Base-by-base conservation (phyloP, 2,329 filamentous ascomycete genomes). In the Trichoderma sp. region DNA sequence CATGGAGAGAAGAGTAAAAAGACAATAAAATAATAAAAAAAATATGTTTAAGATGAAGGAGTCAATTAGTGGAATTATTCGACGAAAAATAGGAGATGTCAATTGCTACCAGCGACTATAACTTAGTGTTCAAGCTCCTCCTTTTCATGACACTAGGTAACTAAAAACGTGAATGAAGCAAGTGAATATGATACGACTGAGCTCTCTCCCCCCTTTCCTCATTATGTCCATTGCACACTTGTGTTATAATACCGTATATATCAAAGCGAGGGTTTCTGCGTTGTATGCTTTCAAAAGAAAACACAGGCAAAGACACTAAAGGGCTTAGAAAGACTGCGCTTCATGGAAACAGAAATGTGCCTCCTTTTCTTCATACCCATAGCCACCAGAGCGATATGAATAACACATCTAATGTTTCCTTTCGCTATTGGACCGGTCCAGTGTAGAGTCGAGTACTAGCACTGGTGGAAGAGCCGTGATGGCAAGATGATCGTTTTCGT, bases 381-480 rank as follows among this genome's bases (percentile, higher is more conserved):
- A 57, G 18, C 21, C 6, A 7, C 47, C 6, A 32, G 39, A 43
- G 43, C 57, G 24, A 60, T 28, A 26, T 26, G 24, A 34, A n/a
- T 43, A 28, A 47, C 68, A 57, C 26, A 47, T 24, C 68, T 70
- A 70, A 61, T 57, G 68, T 32, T 64, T 28, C 14, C 39, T 24
- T 24, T 64, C 9, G 3, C 32, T 34, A n/a, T 18, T 18, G 24
- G 18, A 4, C 24, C 14, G 47, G 24, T 47, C 4, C 47, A 57
- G 26, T 1, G 66, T 21, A 9, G 56, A 36, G 28, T 61, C 15
- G 4, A 21, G 21, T 1, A 53, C 18, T 26, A 70, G 34, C n/a
- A 43, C 60, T 18, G 60, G 43, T 4, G 60, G 68, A 64, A 43
- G 58, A 7, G 26, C 14, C 15, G 32, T 18, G 12, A 70, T 57